phyloP scores from a whole-genome alignment of 768 basidiomycete genomes.

The Mycena leptocephala region DNA sequence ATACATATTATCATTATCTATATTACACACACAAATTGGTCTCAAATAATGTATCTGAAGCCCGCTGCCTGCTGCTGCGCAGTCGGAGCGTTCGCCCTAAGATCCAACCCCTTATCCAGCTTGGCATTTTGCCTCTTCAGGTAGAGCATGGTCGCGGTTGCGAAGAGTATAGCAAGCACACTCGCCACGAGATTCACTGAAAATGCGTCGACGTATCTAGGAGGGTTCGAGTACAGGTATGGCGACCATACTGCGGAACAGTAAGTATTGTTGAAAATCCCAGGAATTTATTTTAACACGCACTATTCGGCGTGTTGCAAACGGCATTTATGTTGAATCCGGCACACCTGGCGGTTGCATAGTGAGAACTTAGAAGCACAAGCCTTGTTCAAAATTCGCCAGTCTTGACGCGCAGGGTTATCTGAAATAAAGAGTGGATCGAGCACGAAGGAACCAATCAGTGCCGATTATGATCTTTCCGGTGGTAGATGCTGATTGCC shows the following conservation, averaged over 20 bases:
- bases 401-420: too few relatives aligned
- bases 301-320: slow-evolving; percentile 34
- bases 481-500: too few relatives aligned
- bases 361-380: too few relatives aligned
- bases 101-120: slow-evolving; percentile 22
- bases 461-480: too few relatives aligned
- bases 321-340: slow-evolving; percentile 36
- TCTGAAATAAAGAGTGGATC: too few relatives aligned
- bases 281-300: not conserved
- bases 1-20: not conserved
- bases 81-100: slow-evolving; percentile 26
- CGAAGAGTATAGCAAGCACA: slow-evolving; percentile 29
- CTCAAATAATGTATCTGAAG: slow-evolving; percentile 30
- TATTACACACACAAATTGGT: too few relatives aligned
- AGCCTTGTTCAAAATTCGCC: too few relatives aligned
- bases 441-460: too few relatives aligned
- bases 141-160: slow-evolving; percentile 29
- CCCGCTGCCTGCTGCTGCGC: slow-evolving; percentile 27
- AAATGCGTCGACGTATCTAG: slow-evolving; percentile 30
- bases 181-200: slow-evolving; percentile 33
- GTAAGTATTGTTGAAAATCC: not conserved
- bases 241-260: slow-evolving; percentile 23
- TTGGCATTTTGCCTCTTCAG: slow-evolving; percentile 30
- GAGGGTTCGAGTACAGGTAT: slow-evolving; percentile 28
- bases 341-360: too few relatives aligned